Evolutionary conservation across 495 filamentous ascomycete genomes (phyloP), one percentile per base, ranked within the genome.

Genomic region (Hyaloscypha variabilis): DNA sequence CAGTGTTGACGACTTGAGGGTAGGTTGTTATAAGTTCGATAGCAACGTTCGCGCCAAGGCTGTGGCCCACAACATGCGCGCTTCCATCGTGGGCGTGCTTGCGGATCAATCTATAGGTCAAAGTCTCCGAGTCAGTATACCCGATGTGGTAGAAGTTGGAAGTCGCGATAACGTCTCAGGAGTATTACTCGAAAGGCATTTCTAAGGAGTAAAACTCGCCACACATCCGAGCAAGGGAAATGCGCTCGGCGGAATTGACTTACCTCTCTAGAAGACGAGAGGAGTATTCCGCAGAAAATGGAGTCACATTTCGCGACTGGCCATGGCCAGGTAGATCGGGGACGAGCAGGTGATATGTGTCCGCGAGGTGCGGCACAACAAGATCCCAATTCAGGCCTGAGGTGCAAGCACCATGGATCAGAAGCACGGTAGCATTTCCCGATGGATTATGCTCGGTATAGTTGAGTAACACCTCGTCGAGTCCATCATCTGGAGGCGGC

Each of bases 251-350:
- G 31, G 31, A 36, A 36, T 36, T 36, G 31, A 36, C 31, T 6
- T 36, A 36, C 31, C 28, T 17, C 8, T 17, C 42, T 8, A 62
- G 26, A 39, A 62, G 42, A 21, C 25, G 39, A 4, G 60, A 62
- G 28, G 60, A 62, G 19, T 52, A 52, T 21, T 52, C 60, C 11
- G 30, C 17, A 6, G 60, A 62, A 19, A 62, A 62, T 28, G 60
- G 60, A 14, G 25, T 42, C 17, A 62, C 24, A 28, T 51, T 53
- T 52, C n/a, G 39, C 17, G 60, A 62, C 21, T 52, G 5, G 8
- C 60, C 60, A 53, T 62, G 60, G 46, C 60, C 28, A 28, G 60
- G 60, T 30, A 62, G 19, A 28, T 62, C 60, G 31, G 60, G 60
- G 23, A 62, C 24, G 60, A 62, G 39, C 17, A 62, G 26, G 36